phyloP scores from a whole-genome alignment of 2,329 filamentous ascomycete species.

The Ambrosiella beaveri region DNA sequence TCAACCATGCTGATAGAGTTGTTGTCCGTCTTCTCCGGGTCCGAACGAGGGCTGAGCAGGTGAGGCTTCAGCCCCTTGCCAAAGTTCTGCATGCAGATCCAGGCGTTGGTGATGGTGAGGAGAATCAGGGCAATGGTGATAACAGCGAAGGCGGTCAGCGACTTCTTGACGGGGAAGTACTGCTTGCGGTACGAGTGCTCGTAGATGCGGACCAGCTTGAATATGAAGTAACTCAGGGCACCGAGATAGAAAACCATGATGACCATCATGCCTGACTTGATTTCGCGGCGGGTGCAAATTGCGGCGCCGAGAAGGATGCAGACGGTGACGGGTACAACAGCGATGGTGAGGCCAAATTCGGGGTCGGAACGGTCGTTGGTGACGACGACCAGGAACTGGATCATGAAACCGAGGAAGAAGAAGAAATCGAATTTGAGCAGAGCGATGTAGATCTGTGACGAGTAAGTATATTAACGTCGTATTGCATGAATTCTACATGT shows the following conservation, averaged over 20 bases:
- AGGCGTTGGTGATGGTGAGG: slow-evolving; percentile 71
- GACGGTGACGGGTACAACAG: slow-evolving; percentile 82
- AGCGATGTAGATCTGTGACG: slow-evolving; percentile 74
- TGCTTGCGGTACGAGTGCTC: slow-evolving; percentile 37
- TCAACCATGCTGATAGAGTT: slow-evolving; percentile 40
- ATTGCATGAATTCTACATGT: neutral
- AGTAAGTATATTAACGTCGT: neutral
- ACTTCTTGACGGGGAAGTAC: slow-evolving; percentile 67
- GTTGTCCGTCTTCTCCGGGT: slow-evolving; percentile 37
- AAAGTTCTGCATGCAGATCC: slow-evolving; percentile 82
- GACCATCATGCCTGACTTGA: slow-evolving; percentile 54
- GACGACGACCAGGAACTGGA: slow-evolving; percentile 93
- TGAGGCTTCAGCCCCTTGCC: slow-evolving; percentile 77
- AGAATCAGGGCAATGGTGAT: slow-evolving; percentile 82
- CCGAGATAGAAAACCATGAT: slow-evolving; percentile 78
- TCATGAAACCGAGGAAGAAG: slow-evolving; percentile 97
- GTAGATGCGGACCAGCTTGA: slow-evolving; percentile 96
- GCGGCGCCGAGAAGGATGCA: slow-evolving; percentile 71
- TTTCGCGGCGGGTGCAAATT: slow-evolving; percentile 67
- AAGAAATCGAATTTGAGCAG: slow-evolving; percentile 99
- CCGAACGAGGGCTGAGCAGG: slow-evolving; percentile 38
- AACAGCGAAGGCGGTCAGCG: slow-evolving; percentile 82
- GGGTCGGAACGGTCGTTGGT: slow-evolving; percentile 41
- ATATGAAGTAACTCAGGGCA: slow-evolving; percentile 86
- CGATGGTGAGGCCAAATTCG: slow-evolving; percentile 75